Evolutionary conservation across 495 filamentous ascomycete genomes (phyloP), one percentile per base, ranked within the genome.

Genomic region (Hypoxylon rickii): DNA sequence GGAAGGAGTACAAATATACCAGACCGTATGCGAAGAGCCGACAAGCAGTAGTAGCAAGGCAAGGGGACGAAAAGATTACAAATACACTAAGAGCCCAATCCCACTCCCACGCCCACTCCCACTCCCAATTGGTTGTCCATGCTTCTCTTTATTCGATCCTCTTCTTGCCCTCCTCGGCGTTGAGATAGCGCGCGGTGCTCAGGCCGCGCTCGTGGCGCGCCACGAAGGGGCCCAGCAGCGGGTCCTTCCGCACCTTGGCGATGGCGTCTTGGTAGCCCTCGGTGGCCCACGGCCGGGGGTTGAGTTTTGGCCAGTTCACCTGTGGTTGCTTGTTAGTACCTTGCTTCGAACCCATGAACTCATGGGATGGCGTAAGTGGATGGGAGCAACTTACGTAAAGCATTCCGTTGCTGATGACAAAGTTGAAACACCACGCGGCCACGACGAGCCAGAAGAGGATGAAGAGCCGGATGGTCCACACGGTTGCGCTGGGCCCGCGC

Each of bases 221-320:
- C 31, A 93, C 84, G 46, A 89, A 77, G 24, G 78, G 72, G 1
- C 92, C 92, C 52, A 96, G 76, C 16, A 96, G 68, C 54, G 83
- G 81, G 70, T 94, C 90, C 54, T 89, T 84, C 21, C 83, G 77
- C 7, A 89, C 88, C 64, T 87, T 84, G 64, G 75, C 78, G 63
- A 96, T 81, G 18, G 91, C 87, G 66, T 97, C 93, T 55, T 93
- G 87, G 61, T 92, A 94, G 7, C 91, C 89, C 68, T 98, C 95
- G 1, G 82, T 81, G 1, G 89, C 93, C 72, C 84, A 92, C 2
- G 86, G 81, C 6, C 90, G 86, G 4, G 89, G 89, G 60, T 94
- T 96, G 3, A 98, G 82, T 67, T 94, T 96, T 13, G 94, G 94
- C 94, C 94, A 98, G 72, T 93, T 95, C 21, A 98, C 91, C 91